phyloP scores from a whole-genome alignment of 768 basidiomycete species.

The Sistotremastrum suecicum region DNA sequence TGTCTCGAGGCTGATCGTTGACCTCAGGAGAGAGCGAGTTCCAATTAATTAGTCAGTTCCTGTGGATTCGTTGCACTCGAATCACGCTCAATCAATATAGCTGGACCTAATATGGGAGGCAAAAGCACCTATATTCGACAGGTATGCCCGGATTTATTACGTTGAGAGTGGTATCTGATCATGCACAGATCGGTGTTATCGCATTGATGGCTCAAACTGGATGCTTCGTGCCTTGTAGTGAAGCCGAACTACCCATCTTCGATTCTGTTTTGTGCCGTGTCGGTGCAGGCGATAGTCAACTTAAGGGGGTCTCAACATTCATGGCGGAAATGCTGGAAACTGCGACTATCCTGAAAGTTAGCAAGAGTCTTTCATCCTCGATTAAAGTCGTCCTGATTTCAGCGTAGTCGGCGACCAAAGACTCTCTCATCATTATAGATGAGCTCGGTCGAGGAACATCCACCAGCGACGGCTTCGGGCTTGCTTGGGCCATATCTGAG shows the following conservation, averaged over 20 bases:
- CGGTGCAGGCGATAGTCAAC: conserved; percentile 92
- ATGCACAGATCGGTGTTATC: conserved; percentile 75
- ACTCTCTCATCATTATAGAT: conserved; percentile 95
- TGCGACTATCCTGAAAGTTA: conserved; percentile 78
- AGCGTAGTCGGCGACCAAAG: conserved; percentile 69
- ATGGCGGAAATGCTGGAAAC: conserved; percentile 99
- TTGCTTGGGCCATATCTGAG: conserved; percentile 99
- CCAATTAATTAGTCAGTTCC: conserved; percentile 71
- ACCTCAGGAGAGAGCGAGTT: conserved; percentile 70
- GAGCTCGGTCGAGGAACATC: conserved; percentile 94
- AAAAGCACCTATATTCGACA: conserved; percentile 96
- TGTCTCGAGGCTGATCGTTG: background rate
- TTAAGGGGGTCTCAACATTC: conserved; percentile 97
- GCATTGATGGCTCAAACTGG: conserved; percentile 93
- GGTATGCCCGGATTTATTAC: conserved; percentile 20
- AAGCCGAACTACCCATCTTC: conserved; percentile 80
- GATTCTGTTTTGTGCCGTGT: conserved; percentile 93
- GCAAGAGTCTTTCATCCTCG: conserved; percentile 11
- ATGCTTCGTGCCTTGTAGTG: conserved; percentile 85
- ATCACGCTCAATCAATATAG: conserved; percentile 20
- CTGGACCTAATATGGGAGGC: conserved; percentile 98
- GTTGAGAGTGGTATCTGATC: background rate
- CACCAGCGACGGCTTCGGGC: conserved; percentile 93
- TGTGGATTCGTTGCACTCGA: background rate
- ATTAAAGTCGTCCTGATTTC: background rate